Percentiles rank a stretch among this genome's conserved stretches.
Conservation (phyloP, 2,329 filamentous ascomycete species). For the Claviceps sp. region DNA sequence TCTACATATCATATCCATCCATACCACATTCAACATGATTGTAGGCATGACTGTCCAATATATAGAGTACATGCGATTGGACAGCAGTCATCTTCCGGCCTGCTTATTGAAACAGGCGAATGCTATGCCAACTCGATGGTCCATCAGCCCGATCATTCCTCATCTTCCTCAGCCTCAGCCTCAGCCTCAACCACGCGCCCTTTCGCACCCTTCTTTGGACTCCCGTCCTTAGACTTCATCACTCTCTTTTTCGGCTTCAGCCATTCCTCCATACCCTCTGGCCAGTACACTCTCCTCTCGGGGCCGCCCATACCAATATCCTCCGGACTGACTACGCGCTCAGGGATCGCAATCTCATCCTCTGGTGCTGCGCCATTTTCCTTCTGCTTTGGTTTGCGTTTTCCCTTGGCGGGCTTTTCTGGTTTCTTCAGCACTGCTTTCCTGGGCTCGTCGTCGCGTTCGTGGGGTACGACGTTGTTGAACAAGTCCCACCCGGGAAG, state of each 20-base stretch:
- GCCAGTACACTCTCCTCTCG: slow-evolving; percentile 78
- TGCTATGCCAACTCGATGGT: neutral
- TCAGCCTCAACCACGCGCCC: neutral
- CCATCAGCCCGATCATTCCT: neutral
- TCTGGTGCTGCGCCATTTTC: slow-evolving; percentile 19
- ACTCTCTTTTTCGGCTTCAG: slow-evolving; percentile 66
- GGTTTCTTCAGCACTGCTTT: slow-evolving; percentile 27
- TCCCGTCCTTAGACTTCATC: slow-evolving; percentile 32
- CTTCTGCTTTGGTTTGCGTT: slow-evolving; percentile 17
- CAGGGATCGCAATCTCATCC: slow-evolving; percentile 21
- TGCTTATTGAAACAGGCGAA: neutral
- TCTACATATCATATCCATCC: no score
- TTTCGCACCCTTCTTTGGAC: slow-evolving; percentile 16
- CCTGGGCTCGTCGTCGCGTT: slow-evolving; percentile 58
- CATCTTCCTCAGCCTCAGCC: neutral
- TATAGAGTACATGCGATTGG: no score
- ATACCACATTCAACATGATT: no score
- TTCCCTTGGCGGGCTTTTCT: slow-evolving; percentile 25
- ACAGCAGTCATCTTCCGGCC: no score
- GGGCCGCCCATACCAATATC: slow-evolving; percentile 81
- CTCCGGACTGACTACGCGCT: slow-evolving; percentile 42
- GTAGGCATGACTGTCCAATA: no score
- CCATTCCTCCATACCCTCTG: slow-evolving; percentile 81
- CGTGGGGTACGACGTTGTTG: slow-evolving; percentile 65
- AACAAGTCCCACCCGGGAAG: slow-evolving; percentile 67